Percentiles rank a stretch among this genome's conserved stretches.
Conservation (phyloP, 352 stramenopile species). For the Pythium phragmitis region DNA sequence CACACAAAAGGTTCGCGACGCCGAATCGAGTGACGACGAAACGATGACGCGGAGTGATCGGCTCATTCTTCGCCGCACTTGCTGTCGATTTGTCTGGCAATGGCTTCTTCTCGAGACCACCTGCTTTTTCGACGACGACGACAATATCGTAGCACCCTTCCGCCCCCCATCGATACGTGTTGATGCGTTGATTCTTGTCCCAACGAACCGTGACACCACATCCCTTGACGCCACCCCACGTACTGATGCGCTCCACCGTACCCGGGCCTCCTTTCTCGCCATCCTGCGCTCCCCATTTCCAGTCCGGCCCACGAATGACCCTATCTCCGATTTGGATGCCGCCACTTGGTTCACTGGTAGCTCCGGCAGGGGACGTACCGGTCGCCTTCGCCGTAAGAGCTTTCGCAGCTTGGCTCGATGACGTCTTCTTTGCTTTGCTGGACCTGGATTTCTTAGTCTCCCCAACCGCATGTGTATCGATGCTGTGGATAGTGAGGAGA, state of each 20-base stretch:
- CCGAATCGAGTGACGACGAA: constrained; percentile 66
- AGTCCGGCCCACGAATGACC: constrained; percentile 70
- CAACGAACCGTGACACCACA: constrained; percentile 78
- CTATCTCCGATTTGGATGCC: constrained; percentile 62
- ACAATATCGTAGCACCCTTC: constrained; percentile 78
- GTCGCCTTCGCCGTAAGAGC: constrained; percentile 1
- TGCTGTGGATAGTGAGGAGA: constrained; percentile 63
- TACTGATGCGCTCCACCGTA: constrained; percentile 78
- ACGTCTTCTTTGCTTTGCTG: constrained; percentile 9
- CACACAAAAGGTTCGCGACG: constrained; percentile 42
- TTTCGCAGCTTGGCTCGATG: constrained; percentile 10
- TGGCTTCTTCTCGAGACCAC: constrained; percentile 45
- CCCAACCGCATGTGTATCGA: constrained; percentile 51
- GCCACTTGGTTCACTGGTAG: constrained; percentile 9
- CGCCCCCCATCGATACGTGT: constrained; percentile 80
- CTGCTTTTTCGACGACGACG: constrained; percentile 60
- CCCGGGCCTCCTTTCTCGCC: constrained; percentile 54
- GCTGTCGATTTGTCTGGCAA: constrained; percentile 34
- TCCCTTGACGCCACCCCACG: constrained; percentile 72
- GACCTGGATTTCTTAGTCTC: constrained; percentile 19
- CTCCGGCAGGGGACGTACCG: not conserved
- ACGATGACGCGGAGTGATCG: constrained; percentile 43
- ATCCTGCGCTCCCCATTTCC: constrained; percentile 84
- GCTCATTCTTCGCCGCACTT: constrained; percentile 13
- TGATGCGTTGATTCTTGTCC: constrained; percentile 83